phyloP scores from a whole-genome alignment of 108 stramenopile genomes.

The Nitzschia sp. region DNA sequence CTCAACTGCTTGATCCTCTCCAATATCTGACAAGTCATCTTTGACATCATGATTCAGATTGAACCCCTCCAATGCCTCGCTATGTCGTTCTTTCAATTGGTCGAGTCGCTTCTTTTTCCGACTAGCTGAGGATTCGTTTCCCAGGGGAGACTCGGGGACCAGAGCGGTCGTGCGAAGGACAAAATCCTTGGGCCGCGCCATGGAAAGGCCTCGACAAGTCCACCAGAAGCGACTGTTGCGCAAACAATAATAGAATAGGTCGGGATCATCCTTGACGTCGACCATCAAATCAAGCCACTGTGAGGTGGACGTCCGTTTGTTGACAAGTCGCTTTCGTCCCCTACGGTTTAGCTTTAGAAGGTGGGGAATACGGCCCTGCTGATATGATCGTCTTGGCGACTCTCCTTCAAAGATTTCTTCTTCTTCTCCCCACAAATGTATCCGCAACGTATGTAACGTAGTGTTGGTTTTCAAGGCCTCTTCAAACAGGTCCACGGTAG shows the following conservation, averaged over 20 bases:
- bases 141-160: background rate
- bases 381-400: background rate
- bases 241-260: conserved; percentile 9
- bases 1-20: background rate
- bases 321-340: background rate
- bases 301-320: background rate
- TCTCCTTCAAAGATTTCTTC: background rate
- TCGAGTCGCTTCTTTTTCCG: background rate
- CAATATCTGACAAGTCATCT: background rate
- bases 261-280: conserved; percentile 6
- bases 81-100: conserved; percentile 1
- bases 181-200: background rate
- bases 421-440: conserved; percentile 15
- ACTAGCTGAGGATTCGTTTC: background rate
- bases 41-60: background rate
- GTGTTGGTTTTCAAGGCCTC: background rate
- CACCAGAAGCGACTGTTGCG: conserved; percentile 10
- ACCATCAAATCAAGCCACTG: conserved; percentile 10
- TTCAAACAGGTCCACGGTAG: background rate
- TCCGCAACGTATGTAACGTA: conserved; percentile 1
- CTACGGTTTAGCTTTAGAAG: background rate
- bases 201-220: background rate
- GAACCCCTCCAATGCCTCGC: background rate
- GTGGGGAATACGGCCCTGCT: background rate
- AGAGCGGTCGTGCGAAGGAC: background rate